A percentile compares a stretch with the other conserved stretches of the same genome.
phyloP scores from a whole-genome alignment of 148 eudicot species.

The Chenopodium album region DNA sequence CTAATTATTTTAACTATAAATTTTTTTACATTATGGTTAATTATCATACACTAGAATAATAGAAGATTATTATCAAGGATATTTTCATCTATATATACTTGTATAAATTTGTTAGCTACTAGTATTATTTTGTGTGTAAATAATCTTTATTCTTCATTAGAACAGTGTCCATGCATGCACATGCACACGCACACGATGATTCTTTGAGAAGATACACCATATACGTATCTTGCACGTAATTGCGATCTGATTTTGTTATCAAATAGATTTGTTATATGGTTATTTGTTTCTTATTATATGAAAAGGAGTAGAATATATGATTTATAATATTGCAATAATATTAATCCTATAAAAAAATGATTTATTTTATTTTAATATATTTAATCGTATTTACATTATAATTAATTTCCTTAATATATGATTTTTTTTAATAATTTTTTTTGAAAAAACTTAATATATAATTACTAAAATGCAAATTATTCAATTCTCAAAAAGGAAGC shows the following conservation, averaged over 20 bases:
- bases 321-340: not conserved
- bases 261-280: not conserved
- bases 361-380: not conserved
- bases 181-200: not conserved
- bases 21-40: not conserved
- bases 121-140: not conserved
- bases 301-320: not conserved
- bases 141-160: not conserved
- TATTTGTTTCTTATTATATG: not conserved
- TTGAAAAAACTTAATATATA: too few species aligned
- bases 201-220: not conserved
- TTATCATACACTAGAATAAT: not conserved
- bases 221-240: not conserved
- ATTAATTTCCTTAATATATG: not conserved
- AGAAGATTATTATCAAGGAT: not conserved
- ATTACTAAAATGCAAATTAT: too few species aligned
- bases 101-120: not conserved
- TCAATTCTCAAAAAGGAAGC: not conserved
- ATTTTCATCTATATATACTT: not conserved
- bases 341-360: not conserved
- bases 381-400: not conserved
- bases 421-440: not conserved
- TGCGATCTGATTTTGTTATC: not conserved
- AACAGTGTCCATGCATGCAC: not conserved
- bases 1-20: too few species aligned